Conservation (phyloP, 331 rosid genomes). For the Pyracantha coccinea region DNA sequence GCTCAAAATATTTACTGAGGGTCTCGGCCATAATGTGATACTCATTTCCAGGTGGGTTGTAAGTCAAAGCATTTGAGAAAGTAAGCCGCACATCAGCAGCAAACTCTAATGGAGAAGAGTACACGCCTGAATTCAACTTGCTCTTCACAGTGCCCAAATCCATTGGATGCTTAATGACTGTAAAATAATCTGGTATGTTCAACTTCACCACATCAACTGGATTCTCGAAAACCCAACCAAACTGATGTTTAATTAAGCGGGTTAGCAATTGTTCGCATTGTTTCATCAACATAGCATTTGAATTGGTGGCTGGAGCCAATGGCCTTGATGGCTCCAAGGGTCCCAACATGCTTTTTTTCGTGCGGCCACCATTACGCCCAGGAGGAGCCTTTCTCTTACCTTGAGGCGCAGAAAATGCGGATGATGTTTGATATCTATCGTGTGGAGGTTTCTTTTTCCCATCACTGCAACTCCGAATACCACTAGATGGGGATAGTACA, state of each 20-base stretch:
- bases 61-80: conserved; percentile 75
- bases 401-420: conserved; percentile 26
- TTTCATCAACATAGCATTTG: conserved; percentile 49
- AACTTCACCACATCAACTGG: conserved; percentile 75
- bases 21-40: conserved; percentile 53
- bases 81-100: conserved; percentile 77
- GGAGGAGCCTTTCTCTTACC: conserved; percentile 47
- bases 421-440: conserved; percentile 27
- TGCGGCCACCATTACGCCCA: conserved; percentile 46
- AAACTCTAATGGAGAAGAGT: conserved; percentile 49
- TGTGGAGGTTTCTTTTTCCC: conserved; percentile 45
- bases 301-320: conserved; percentile 22
- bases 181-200: conserved; percentile 80
- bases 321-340: conserved; percentile 35
- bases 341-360: conserved; percentile 34
- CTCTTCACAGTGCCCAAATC: conserved; percentile 80
- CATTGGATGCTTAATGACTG: conserved; percentile 86
- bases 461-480: conserved; percentile 46
- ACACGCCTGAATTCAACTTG: conserved; percentile 44
- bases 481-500: conserved; percentile 50
- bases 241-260: conserved; percentile 45
- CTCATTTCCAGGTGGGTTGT: conserved; percentile 70
- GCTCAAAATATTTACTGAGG: conserved; percentile 56
- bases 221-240: conserved; percentile 52
- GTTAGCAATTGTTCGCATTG: conserved; percentile 47